Evolutionary conservation across 2,329 filamentous ascomycete species (phyloP), one percentile per base, ranked within the genome.

Genomic region (Penicillium sumatraense): DNA sequence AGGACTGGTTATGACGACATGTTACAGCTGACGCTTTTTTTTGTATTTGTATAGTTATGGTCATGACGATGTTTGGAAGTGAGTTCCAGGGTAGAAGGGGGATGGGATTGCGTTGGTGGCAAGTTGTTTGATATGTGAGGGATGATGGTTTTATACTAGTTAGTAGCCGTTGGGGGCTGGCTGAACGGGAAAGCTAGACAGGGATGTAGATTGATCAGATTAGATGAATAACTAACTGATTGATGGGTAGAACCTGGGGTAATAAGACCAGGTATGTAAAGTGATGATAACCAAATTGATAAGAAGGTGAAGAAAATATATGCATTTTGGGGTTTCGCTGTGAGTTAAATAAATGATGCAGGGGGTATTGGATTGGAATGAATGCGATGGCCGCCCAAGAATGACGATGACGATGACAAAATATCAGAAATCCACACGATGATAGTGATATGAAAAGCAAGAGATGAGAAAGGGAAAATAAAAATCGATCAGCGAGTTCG

Each of bases 401-500:
- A 55, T n/a, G 57, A 54, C 41, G 21, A 40, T 29, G 16, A 29
- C 27, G 31, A 31, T 11, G 40, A 44, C 14, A 5, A n/a, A 26
- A 26, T 27, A 42, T 26, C 40, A 44, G 24, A 44, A 44, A 44
- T 44, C 23, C 42, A 46, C 42, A 45, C 41, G 20, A 45, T 24
- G 35, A 20, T 5, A 41, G 21, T n/a, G 23, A 44, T 44, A 36
- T 16, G 33, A 36, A 4, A n/a, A 18, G 33, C 6, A 18, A n/a
- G 27, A 51, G 36, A 44, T 42, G 36, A 56, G 57, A 47, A 42
- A 31, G 31, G 49, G 16, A 9, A 47, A 31, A 16, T 13, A 40
- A 44, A 46, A 50, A 46, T 23, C 14, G 29, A 49, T 68, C 61
- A 74, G 41, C 71, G 68, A 27, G 62, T 68, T 46, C 72, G 68